A percentile compares a stretch with the other conserved stretches of the same genome.
phyloP scores from a whole-genome alignment of 768 basidiomycete genomes.

The Guyanaporus albipodus region DNA sequence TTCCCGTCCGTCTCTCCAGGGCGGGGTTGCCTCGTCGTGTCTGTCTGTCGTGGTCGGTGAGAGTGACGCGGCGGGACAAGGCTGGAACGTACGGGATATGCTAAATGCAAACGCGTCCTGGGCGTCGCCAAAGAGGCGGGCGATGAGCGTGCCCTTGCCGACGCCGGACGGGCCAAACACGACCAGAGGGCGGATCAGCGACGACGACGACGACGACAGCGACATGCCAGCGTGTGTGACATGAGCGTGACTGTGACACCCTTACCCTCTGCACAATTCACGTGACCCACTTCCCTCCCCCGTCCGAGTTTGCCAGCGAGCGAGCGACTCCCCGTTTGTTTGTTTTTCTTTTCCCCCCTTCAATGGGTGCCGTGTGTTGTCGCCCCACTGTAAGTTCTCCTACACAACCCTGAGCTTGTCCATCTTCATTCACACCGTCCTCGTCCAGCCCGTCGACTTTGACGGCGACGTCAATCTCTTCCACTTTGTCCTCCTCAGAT shows the following conservation, averaged over 20 bases:
- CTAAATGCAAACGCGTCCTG: slow-evolving; percentile 90
- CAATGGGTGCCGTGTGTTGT: slow-evolving; percentile 82
- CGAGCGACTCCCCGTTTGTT: slow-evolving; percentile 8
- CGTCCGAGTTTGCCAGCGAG: no score
- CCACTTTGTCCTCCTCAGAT: slow-evolving; percentile 90
- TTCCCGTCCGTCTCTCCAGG: slow-evolving; percentile 78
- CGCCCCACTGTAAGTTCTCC: slow-evolving; percentile 59
- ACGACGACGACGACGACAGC: no score
- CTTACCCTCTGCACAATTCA: neutral
- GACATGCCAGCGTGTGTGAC: neutral
- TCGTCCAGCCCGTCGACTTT: slow-evolving; percentile 81
- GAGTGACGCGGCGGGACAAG: neutral
- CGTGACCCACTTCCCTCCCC: slow-evolving; percentile 14
- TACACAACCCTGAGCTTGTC: neutral
- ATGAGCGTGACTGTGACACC: neutral
- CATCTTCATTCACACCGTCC: neutral
- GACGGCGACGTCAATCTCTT: slow-evolving; percentile 95
- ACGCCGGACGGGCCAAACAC: slow-evolving; percentile 91
- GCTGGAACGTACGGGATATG: slow-evolving; percentile 65
- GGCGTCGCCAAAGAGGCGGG: slow-evolving; percentile 71
- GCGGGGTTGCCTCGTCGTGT: slow-evolving; percentile 85
- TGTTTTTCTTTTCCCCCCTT: slow-evolving; percentile 4
- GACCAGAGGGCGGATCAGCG: slow-evolving; percentile 54
- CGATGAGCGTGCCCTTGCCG: slow-evolving; percentile 89
- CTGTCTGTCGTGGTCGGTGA: slow-evolving; percentile 39